Base-by-base conservation (phyloP, 2,329 filamentous ascomycete species). In the Fusarium sulawesiense region DNA sequence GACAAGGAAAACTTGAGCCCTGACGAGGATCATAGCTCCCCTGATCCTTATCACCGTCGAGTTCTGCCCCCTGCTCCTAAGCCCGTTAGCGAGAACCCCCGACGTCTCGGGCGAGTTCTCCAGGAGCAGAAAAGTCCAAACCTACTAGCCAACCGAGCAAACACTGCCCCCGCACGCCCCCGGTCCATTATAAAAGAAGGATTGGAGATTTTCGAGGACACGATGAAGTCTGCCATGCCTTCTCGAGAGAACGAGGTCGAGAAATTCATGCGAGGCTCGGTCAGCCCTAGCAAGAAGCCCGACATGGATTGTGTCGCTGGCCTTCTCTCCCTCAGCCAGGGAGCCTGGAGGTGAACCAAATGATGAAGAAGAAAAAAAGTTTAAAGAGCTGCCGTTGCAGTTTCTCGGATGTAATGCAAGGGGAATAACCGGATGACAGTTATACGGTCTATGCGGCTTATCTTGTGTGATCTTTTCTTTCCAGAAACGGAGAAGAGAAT, bases 1-100 rank as follows among this genome's bases (percentile, higher is more conserved):
- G 95, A 98, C 78, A 98, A 98, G 81, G 95, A 98, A 82, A 98
- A 98, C 77, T 97, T 93, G 87, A 88, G 83, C 76, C 90, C 84
- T 2, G 84, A 83, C 68, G 84, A 84, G 68, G 83, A 84, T 44
- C 83, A 79, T 11, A 82, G 80, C 66, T 74, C 79, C 55, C 79
- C 66, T 23, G 75, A 69, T 54, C 70, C 57, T 50, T 58, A 73
- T 72, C 69, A 69, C 50, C 78, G 78, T 54, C 80, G 80, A 27
- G 80, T 79, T 6, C 72, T 83, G 41, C 82, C 83, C 7, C 76
- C 78, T 7, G 74, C 72, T 12, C 60, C 72, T 25, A 78, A 76
- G 45, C 20, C 50, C 32, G 42, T 56, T 30, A 27, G 63, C 11
- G 62, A 75, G 29, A 80, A 84, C 56, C 70, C 80, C 10, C 82